These are phyloP conservation scores for Rhizophora mangle DNA, from an alignment of 345 rosid species.

Conservation along the genomic window DNA sequence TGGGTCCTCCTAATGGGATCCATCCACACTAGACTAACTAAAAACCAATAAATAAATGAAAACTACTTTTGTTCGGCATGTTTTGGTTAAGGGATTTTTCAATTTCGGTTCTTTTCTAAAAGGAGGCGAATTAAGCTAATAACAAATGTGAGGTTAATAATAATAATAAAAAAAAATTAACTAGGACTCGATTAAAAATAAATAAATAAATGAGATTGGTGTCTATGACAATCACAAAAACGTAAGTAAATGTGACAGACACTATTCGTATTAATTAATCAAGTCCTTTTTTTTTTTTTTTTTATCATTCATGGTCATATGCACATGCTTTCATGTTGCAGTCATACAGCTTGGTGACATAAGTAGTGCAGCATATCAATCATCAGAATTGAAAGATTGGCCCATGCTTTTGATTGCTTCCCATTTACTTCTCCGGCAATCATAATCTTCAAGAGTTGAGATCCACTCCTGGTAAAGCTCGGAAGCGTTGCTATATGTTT, in stretches of 20 bases:
- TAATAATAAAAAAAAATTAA: no score
- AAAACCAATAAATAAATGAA: background rate
- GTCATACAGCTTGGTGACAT: slow-evolving; percentile 12
- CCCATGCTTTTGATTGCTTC: slow-evolving; percentile 33
- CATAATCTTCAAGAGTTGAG: background rate
- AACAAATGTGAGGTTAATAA: no score
- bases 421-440: slow-evolving; percentile 13
- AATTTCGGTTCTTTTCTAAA: no score
- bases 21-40: background rate
- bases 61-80: no score
- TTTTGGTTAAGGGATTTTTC: no score
- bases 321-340: slow-evolving; percentile 40
- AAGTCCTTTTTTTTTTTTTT: background rate
- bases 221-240: no score
- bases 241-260: no score
- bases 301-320: background rate
- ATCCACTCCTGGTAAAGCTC: background rate
- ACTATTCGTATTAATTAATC: slow-evolving; percentile 3
- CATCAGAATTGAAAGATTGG: slow-evolving; percentile 16
- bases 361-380: background rate
- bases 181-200: no score
- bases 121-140: no score
- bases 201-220: no score
- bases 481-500: background rate
- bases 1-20: slow-evolving; percentile 14